phyloP scores from a whole-genome alignment of 1,284 basidiomycete genomes.

The Lignosus rhinocerotis region DNA sequence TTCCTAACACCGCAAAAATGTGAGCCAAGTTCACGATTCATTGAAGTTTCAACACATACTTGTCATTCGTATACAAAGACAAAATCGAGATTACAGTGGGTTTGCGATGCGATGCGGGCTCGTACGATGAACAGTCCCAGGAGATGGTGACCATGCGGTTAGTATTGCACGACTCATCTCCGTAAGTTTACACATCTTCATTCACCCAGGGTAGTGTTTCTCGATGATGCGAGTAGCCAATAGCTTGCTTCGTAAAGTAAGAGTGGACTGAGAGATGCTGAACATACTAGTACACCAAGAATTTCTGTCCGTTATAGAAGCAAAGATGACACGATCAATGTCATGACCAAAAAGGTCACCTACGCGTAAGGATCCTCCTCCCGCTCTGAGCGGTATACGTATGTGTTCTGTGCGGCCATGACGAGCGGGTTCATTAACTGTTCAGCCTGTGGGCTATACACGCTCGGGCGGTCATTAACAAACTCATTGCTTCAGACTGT shows the following conservation, averaged over 20 bases:
- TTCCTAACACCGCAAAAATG: no score
- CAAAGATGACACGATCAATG: not conserved
- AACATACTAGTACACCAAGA: slow-evolving; percentile 9
- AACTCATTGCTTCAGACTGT: not conserved
- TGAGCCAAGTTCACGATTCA: no score
- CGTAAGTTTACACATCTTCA: no score
- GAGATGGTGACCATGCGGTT: no score
- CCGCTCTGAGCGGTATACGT: slow-evolving; percentile 16
- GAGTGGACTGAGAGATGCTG: not conserved
- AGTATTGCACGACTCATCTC: no score
- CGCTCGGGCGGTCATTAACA: not conserved
- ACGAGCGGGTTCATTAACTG: slow-evolving; percentile 25
- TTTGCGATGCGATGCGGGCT: no score
- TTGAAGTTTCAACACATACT: no score
- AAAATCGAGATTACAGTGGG: no score
- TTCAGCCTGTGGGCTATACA: slow-evolving; percentile 23
- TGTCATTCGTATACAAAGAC: no score
- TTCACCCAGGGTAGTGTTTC: no score
- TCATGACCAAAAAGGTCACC: not conserved
- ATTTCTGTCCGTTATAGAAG: not conserved
- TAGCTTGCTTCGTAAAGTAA: not conserved
- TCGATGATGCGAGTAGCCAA: no score
- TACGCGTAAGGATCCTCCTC: slow-evolving; percentile 19
- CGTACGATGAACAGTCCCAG: no score
- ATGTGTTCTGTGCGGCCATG: slow-evolving; percentile 27